Percentiles rank a stretch among this genome's conserved stretches.
phyloP scores from a whole-genome alignment of 2,329 filamentous ascomycete genomes.

The Aspergillus uvarum region DNA sequence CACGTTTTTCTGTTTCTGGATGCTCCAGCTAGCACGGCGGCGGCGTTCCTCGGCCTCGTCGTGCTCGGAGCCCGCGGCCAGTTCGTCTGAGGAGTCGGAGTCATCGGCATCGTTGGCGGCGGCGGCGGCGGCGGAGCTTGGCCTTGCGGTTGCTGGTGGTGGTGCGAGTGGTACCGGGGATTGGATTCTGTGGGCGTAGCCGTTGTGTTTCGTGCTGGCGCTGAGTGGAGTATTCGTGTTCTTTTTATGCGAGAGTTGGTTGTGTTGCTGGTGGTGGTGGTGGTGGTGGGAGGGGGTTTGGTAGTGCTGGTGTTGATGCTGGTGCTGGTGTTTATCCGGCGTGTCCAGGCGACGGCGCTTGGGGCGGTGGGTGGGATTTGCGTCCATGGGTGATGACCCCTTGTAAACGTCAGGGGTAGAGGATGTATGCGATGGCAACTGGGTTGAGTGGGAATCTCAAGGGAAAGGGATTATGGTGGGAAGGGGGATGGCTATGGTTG shows the following conservation, averaged over 20 bases:
- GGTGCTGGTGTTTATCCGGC: slow-evolving; percentile 17
- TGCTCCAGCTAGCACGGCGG: slow-evolving; percentile 38
- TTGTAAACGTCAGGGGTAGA: too few species aligned
- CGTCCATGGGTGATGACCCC: slow-evolving; percentile 24
- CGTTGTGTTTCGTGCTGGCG: background rate
- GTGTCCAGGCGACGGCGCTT: slow-evolving; percentile 36
- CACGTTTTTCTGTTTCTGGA: slow-evolving; percentile 30
- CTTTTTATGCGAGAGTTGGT: background rate
- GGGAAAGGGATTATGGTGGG: too few species aligned
- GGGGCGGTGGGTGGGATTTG: slow-evolving; percentile 19
- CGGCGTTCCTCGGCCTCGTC: slow-evolving; percentile 31
- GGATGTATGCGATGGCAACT: too few species aligned
- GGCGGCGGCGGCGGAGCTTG: too few species aligned
- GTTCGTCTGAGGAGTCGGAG: slow-evolving; percentile 42
- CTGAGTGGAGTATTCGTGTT: background rate
- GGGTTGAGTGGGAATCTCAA: too few species aligned
- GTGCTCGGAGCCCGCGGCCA: slow-evolving; percentile 37
- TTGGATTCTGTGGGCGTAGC: slow-evolving; percentile 22
- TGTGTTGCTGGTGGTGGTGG: background rate
- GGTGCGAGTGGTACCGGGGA: slow-evolving; percentile 11
- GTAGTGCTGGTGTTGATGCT: slow-evolving; percentile 16
- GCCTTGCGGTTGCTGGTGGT: background rate
- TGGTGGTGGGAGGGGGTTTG: slow-evolving; percentile 22
- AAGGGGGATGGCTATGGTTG: too few species aligned
- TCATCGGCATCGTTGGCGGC: slow-evolving; percentile 12